A percentile compares a stretch with the other conserved stretches of the same genome.
These are phyloP conservation scores for Xylariaceae sp. DNA, from an alignment of 2,329 filamentous ascomycete genomes.

Conservation along the genomic window DNA sequence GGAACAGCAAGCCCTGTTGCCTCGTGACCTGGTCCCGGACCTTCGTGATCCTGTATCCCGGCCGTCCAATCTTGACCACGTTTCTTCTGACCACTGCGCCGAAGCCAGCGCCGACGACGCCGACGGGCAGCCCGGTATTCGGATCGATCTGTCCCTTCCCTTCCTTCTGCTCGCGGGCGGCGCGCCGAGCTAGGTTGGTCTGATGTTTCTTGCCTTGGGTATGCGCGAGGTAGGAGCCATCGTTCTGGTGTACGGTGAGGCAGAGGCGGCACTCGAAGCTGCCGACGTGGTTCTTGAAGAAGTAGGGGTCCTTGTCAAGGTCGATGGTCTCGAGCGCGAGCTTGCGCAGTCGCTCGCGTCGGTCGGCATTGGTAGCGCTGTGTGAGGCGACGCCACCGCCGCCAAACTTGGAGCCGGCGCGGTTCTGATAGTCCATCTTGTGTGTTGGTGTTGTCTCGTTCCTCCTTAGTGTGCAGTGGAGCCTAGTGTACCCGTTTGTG, in stretches of 20 bases:
- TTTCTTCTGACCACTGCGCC: slow-evolving; percentile 67
- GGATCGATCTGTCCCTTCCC: slow-evolving; percentile 68
- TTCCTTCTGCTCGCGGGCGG: slow-evolving; percentile 91
- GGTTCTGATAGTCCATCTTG: slow-evolving; percentile 75
- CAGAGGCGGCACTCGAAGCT: slow-evolving; percentile 97
- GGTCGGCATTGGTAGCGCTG: slow-evolving; percentile 92
- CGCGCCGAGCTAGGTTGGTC: slow-evolving; percentile 92
- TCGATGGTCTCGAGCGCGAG: slow-evolving; percentile 98
- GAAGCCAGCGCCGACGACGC: slow-evolving; percentile 69
- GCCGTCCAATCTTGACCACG: slow-evolving; percentile 88
- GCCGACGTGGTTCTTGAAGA: slow-evolving; percentile 99
- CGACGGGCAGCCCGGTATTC: slow-evolving; percentile 66
- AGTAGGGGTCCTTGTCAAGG: slow-evolving; percentile 98
- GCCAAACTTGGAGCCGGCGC: slow-evolving; percentile 95
- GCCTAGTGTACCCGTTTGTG: too few species aligned
- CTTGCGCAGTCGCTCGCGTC: slow-evolving; percentile 93
- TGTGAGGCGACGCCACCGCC: slow-evolving; percentile 94
- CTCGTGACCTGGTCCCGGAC: slow-evolving; percentile 82
- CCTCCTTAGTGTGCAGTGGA: neutral
- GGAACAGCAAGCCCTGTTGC: slow-evolving; percentile 90
- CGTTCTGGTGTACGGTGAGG: slow-evolving; percentile 96
- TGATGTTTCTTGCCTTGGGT: slow-evolving; percentile 99
- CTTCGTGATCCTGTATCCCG: slow-evolving; percentile 98
- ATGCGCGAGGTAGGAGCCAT: slow-evolving; percentile 97
- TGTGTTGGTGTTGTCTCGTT: neutral